Evolutionary conservation across 192 early-diverging fungal genomes (phyloP), one percentile per base, ranked within the genome.

Genomic region (Thamnidium elegans): DNA sequence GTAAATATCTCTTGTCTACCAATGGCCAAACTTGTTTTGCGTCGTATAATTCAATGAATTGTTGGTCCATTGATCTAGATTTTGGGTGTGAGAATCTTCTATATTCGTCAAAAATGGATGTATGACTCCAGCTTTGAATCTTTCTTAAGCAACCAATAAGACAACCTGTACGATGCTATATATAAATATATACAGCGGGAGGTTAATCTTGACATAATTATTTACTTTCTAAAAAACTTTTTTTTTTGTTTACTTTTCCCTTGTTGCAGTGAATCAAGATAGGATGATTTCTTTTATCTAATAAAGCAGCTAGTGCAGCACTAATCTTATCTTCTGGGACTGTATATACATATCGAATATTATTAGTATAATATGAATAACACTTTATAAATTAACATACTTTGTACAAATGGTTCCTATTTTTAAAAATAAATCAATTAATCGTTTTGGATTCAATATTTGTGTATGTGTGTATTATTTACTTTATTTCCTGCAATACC

Each of bases 91-190:
- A 90, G 64, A 94, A 99, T 17, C 92, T 74, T 43, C 94, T 83
- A 72, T 99, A 99, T 71, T 99, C 97, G 69, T 96, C 94, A 86
- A 97, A 99, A 31, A 96, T 97, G n/a, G 91, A 90, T 0, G 95
- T 94, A 60, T 94, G 85, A 1, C 89, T 88, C 97, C 97, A 99
- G 55, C 92, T 86, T 62, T 96, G 94, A 30, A 97, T 65, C 60
- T 95, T 96, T n/a, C 97, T 77, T 61, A 99, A 78, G 50, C 94
- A 97, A 5, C 95, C 97, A 42, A 99, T 87, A 32, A 99, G 66
- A 71, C 97, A 99, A 1, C 94, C 97, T 6, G 96, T 94, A n/a
- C 97, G 86, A 70, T 99, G 93, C 83, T 91, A n/a, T n/a, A n/a
- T n/a, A n/a, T n/a, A n/a, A n/a, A n/a, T n/a, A n/a, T n/a, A n/a